Base-by-base conservation (phyloP, 129 eudicot genomes). In the Pulicaria dysenterica region DNA sequence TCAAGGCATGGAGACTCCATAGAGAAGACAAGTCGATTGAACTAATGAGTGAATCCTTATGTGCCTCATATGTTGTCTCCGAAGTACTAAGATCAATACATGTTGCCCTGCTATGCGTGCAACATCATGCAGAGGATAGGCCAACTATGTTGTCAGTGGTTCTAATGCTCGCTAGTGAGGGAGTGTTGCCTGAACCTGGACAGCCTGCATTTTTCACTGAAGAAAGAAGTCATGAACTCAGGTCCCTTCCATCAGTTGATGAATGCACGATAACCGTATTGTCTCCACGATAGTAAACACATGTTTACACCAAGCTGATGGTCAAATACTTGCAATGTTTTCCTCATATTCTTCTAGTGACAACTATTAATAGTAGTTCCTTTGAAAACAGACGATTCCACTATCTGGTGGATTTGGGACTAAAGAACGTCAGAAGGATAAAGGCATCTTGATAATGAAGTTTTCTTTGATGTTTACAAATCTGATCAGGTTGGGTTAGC, bases 61-160 rank as follows among this genome's bases (percentile, higher is more conserved):
- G 24, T 7, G 69, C 6, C 37, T 77, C 82, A 8, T 77, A 66
- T 55, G 51, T 69, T 16, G 53, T 49, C 49, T 7, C 45, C 6
- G 76, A 77, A 77, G 82, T 77, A 37, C 14, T 69, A 3, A 39
- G 77, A 50, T 50, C 77, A 19, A 77, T 77, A 61, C 82, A 78
- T 36, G 68, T 78, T 8, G 82, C 54, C 1, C 16, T 78, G 9
- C 40, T 78, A 10, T 78, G 82, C 10, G 77, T 78, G 70, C 82
- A 78, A 64, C 78, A 78, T 64, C 70, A 55, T 31, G 77, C 73
- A 55, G 53, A 64, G 54, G 78, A 78, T 64, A 78, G 82, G 41
- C 78, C 78, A 8, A 62, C 73, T 14, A 78, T 78, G 78, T 55
- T 67, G 38, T 66, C 76, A 0, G 82, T 78, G 53, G 46, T 71